Evolutionary conservation across 257 asterid species (phyloP).

Genomic region (Osmanthus fragrans): DNA sequence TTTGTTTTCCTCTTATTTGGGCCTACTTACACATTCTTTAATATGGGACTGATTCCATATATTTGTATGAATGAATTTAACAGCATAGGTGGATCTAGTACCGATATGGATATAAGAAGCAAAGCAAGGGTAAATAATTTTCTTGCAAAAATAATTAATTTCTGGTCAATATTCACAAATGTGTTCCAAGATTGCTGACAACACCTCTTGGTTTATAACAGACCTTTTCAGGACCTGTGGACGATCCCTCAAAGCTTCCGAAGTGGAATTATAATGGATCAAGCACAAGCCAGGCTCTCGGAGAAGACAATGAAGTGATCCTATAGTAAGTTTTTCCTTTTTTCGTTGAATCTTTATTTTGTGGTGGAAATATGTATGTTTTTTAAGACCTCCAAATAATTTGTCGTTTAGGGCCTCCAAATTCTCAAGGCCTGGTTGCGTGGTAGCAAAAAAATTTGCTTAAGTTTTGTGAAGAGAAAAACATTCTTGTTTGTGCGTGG

Average conservation of each 20-base stretch:
- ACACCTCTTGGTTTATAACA: constrained; percentile 5
- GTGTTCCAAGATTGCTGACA: neutral
- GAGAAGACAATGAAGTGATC: constrained; percentile 33
- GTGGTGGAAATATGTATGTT: too few relatives aligned
- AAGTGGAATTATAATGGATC: constrained; percentile 36
- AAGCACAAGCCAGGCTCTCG: constrained; percentile 34
- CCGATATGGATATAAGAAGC: constrained; percentile 29
- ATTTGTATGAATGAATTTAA: neutral
- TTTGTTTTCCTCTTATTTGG: too few relatives aligned
- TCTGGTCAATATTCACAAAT: neutral
- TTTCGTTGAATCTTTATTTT: too few relatives aligned
- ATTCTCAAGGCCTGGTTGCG: too few relatives aligned
- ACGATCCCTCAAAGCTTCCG: constrained; percentile 25
- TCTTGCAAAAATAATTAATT: neutral
- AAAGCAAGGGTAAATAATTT: constrained; percentile 30
- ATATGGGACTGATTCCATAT: neutral
- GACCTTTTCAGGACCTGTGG: constrained; percentile 24
- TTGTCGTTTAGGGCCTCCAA: too few relatives aligned
- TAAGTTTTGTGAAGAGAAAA: constrained; percentile 37
- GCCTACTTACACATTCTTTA: neutral
- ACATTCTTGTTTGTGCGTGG: constrained; percentile 48
- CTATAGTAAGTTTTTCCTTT: constrained; percentile 9
- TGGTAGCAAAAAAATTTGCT: constrained; percentile 57
- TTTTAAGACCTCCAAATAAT: too few relatives aligned
- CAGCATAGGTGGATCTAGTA: constrained; percentile 37